Conservation (phyloP, 2,329 filamentous ascomycete species). For the Paramyrothecium sp. region DNA sequence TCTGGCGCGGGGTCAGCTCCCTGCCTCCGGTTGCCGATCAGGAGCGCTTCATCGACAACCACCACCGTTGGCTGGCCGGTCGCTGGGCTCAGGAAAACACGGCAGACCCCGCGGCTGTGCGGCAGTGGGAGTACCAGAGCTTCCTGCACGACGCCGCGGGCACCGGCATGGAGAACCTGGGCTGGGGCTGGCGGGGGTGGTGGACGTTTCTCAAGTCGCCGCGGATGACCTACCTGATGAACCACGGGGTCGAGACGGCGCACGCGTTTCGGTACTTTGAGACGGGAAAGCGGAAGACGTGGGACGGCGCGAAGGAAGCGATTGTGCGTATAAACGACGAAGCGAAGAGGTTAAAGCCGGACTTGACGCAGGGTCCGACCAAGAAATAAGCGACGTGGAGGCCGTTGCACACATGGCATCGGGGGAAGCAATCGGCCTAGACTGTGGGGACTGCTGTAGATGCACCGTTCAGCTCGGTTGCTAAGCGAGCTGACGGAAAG, state of each 20-base stretch:
- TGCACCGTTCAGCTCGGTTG: too few relatives aligned
- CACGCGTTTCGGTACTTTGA: conserved; percentile 39
- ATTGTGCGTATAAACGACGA: not conserved
- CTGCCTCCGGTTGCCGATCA: conserved; percentile 27
- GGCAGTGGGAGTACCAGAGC: conserved; percentile 27
- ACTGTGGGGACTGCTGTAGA: too few relatives aligned
- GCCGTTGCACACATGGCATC: not conserved
- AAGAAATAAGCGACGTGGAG: not conserved
- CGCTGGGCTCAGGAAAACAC: conserved; percentile 16
- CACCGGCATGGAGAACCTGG: conserved; percentile 38
- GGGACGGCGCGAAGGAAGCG: conserved; percentile 33
- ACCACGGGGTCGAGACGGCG: conserved; percentile 36
- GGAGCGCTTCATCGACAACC: conserved; percentile 20
- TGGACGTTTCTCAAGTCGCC: conserved; percentile 36
- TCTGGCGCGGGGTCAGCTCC: conserved; percentile 30
- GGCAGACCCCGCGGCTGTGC: not conserved
- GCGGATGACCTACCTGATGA: conserved; percentile 34
- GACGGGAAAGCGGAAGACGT: conserved; percentile 35
- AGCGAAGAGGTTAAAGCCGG: not conserved
- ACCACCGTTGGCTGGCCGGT: conserved; percentile 24
- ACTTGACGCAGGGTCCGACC: not conserved
- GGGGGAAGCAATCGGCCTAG: too few relatives aligned
- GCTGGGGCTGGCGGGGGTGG: conserved; percentile 40
- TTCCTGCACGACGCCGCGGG: conserved; percentile 38
- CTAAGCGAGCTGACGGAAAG: too few relatives aligned